phyloP scores from a whole-genome alignment of 352 stramenopile species.

The Phytophthora tentaculata region DNA sequence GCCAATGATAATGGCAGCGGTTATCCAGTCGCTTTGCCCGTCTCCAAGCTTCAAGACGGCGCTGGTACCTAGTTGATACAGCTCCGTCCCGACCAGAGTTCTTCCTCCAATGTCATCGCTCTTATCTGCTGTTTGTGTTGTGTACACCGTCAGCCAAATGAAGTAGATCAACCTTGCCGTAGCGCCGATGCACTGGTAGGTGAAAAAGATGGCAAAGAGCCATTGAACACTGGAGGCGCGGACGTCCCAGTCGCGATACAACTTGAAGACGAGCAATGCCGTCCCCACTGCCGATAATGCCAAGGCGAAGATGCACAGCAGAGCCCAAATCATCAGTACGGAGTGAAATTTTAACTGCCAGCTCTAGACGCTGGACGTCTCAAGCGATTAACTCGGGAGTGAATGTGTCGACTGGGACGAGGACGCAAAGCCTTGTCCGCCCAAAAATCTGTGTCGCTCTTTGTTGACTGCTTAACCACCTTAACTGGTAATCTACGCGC shows the following conservation, averaged over 20 bases:
- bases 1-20: conserved; percentile 33
- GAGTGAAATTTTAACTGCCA: conserved; percentile 12
- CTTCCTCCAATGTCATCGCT: conserved; percentile 8
- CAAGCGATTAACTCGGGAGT: no score
- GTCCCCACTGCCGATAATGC: conserved; percentile 33
- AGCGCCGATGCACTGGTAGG: conserved; percentile 32
- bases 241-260: conserved; percentile 40
- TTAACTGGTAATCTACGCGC: no score
- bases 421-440: conserved; percentile 10
- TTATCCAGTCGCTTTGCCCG: conserved; percentile 35
- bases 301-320: conserved; percentile 28
- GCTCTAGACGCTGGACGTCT: conserved; percentile 7
- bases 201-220: conserved; percentile 40
- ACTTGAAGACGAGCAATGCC: conserved; percentile 38
- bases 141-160: conserved; percentile 27
- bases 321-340: conserved; percentile 35
- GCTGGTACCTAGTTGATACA: conserved; percentile 38
- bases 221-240: conserved; percentile 35
- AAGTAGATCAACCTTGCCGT: conserved; percentile 29
- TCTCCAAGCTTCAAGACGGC: conserved; percentile 34
- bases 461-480: neutral
- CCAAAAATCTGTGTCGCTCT: conserved; percentile 1
- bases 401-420: conserved; percentile 27
- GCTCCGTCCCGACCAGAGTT: conserved; percentile 25
- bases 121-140: neutral